Evolutionary conservation across 331 rosid genomes (phyloP), one percentile per base, ranked within the genome.

Genomic region (Arachis monticola): DNA sequence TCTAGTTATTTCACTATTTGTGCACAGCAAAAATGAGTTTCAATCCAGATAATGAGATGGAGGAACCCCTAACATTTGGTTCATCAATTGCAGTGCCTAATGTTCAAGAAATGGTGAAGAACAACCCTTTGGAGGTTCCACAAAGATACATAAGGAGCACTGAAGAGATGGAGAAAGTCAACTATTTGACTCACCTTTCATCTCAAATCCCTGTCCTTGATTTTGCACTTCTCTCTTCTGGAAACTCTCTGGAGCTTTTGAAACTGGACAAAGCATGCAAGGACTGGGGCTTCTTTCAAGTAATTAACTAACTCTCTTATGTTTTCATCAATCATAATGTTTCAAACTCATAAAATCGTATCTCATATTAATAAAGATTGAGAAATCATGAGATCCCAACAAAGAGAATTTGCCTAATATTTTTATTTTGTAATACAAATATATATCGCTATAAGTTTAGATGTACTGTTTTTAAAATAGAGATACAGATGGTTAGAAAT

Each of bases 241-340:
- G 81, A 27, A 77, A 77, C 44, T 38, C 1, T 2, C 75, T 67
- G 42, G 86, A 79, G 53, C 72, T 78, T 2, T 47, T 44, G 8
- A 82, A 74, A 60, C 70, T 75, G 60, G 82, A 78, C 46, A 2
- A 57, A 50, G 82, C 84, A 35, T 78, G 84, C 78, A 73, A 74
- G 50, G 80, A 78, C 8, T 84, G 85, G 85, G 81, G 82, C 7
- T 85, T 85, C 53, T 85, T 80, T 48, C 83, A 73, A 69, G 87
- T 17, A 17, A 17, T 17, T 17, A 17, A 17, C 22, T 80, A 77
- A 35, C 22, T 55, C 4, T 35, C 40, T 7, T 12, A 47, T 10
- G 10, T 47, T 47, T 47, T 47, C 11, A 0, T 5, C 52, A 1
- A 7, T 46, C 10, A 6, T 17, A 17, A 17, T 17, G 22, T 17